These are phyloP conservation scores for Russula earlei DNA, from an alignment of 768 basidiomycete genomes.

Conservation along the genomic window DNA sequence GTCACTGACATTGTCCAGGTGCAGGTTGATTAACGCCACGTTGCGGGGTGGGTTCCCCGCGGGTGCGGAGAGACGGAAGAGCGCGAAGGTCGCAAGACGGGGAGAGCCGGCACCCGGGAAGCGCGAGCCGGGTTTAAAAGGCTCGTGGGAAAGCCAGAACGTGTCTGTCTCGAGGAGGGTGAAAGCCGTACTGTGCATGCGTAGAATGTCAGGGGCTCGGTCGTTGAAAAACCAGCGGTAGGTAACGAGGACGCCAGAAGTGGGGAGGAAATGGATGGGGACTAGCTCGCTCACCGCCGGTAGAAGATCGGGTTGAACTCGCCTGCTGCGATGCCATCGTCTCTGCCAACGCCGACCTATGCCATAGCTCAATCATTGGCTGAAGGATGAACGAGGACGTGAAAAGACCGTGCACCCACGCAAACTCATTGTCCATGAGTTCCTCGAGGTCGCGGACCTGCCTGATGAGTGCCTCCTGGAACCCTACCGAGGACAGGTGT, in stretches of 20 bases:
- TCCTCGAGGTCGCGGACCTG: slow-evolving; percentile 48
- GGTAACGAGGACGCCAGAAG: not conserved
- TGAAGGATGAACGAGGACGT: not conserved
- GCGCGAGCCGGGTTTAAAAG: slow-evolving; percentile 36
- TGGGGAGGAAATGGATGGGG: not conserved
- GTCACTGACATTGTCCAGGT: slow-evolving; percentile 47
- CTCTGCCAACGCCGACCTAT: slow-evolving; percentile 55
- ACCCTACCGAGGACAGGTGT: slow-evolving; percentile 26
- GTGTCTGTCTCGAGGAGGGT: slow-evolving; percentile 35
- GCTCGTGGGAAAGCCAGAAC: slow-evolving; percentile 51
- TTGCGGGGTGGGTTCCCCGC: slow-evolving; percentile 1
- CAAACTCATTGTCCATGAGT: slow-evolving; percentile 46
- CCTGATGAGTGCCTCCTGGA: slow-evolving; percentile 45
- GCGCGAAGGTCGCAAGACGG: slow-evolving; percentile 40
- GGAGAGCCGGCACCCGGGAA: slow-evolving; percentile 43
- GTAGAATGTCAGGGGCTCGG: not conserved
- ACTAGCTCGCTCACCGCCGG: slow-evolving; percentile 30
- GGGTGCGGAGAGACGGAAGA: slow-evolving; percentile 26
- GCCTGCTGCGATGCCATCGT: slow-evolving; percentile 44
- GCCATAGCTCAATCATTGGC: not conserved
- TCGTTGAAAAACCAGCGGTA: not conserved
- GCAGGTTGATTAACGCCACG: slow-evolving; percentile 42
- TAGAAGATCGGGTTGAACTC: slow-evolving; percentile 60
- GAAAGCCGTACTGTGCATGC: slow-evolving; percentile 27
- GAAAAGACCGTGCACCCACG: slow-evolving; percentile 33